phyloP scores from a whole-genome alignment of 140 eudicot genomes.

The Oenanthe javanica region DNA sequence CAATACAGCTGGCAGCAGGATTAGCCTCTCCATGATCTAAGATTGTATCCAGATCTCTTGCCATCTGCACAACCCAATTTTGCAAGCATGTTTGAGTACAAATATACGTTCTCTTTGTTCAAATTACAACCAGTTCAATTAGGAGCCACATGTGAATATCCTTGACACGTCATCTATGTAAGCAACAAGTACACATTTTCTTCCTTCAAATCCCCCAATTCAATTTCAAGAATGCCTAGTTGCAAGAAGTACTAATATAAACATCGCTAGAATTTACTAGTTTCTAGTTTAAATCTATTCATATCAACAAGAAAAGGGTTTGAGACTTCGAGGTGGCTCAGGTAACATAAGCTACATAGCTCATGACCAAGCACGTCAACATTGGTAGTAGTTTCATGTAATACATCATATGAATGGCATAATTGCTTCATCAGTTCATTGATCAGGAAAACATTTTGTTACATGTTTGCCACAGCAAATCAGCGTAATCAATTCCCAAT shows the following conservation, averaged over 20 bases:
- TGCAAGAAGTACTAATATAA: not conserved
- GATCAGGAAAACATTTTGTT: not conserved
- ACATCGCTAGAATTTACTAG: not conserved
- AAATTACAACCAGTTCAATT: not conserved
- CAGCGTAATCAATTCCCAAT: not conserved
- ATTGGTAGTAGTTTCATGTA: not conserved
- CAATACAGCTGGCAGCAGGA: slow-evolving; percentile 58
- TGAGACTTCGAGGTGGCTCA: not conserved
- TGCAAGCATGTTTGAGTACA: not conserved
- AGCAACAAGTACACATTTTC: not conserved
- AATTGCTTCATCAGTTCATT: not conserved
- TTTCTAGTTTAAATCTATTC: not conserved
- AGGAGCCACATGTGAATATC: not conserved
- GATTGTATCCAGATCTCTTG: slow-evolving; percentile 80
- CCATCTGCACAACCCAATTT: slow-evolving; percentile 66
- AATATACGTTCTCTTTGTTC: not conserved
- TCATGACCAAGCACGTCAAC: not conserved
- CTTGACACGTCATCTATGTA: not conserved
- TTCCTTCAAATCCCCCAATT: not conserved
- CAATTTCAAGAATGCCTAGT: not conserved
- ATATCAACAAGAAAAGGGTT: not conserved
- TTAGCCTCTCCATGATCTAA: slow-evolving; percentile 84
- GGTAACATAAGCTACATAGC: not conserved
- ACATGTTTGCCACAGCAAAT: not conserved
- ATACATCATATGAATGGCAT: not conserved